Conservation (phyloP, 352 stramenopile species). For the Phytophthora citrophthora region DNA sequence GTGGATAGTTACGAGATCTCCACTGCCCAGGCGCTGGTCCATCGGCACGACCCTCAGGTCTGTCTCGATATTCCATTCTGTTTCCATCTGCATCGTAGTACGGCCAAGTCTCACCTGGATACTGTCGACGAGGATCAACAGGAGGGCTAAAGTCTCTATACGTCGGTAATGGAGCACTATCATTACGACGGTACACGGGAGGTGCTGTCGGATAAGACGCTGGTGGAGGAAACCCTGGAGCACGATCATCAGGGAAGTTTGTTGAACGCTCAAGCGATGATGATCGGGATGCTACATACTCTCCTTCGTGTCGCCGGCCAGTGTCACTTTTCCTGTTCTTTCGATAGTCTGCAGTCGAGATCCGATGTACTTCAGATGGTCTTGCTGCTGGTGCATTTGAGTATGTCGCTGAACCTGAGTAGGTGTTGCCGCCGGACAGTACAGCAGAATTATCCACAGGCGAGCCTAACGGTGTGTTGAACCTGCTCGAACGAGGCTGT, state of each 20-base stretch:
- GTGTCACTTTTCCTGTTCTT: slow-evolving; percentile 16
- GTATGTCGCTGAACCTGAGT: not conserved
- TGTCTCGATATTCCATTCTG: slow-evolving; percentile 23
- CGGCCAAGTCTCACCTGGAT: slow-evolving; percentile 6
- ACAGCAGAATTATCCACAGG: not conserved
- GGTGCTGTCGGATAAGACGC: not conserved
- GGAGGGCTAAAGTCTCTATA: slow-evolving; percentile 16
- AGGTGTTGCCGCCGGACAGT: not conserved
- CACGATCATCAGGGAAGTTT: slow-evolving; percentile 8
- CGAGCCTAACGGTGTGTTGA: slow-evolving; percentile 17
- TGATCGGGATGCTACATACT: slow-evolving; percentile 13
- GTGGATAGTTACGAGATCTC: slow-evolving; percentile 16
- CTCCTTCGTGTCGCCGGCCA: slow-evolving; percentile 3
- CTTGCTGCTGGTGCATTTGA: not conserved
- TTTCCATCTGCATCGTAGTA: slow-evolving; percentile 6
- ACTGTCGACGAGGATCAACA: slow-evolving; percentile 15
- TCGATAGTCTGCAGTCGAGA: slow-evolving; percentile 39
- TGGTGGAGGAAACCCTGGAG: slow-evolving; percentile 4
- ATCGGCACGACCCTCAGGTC: slow-evolving; percentile 1
- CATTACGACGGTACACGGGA: slow-evolving; percentile 17
- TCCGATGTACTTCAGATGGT: slow-evolving; percentile 20
- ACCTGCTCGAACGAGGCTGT: slow-evolving; percentile 1
- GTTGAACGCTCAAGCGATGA: slow-evolving; percentile 30
- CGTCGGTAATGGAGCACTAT: slow-evolving; percentile 27
- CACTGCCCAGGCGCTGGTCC: slow-evolving; percentile 7